A percentile compares a stretch with the other conserved stretches of the same genome.
Conservation (phyloP, 441 rosid species). For the Syzygium malaccense region DNA sequence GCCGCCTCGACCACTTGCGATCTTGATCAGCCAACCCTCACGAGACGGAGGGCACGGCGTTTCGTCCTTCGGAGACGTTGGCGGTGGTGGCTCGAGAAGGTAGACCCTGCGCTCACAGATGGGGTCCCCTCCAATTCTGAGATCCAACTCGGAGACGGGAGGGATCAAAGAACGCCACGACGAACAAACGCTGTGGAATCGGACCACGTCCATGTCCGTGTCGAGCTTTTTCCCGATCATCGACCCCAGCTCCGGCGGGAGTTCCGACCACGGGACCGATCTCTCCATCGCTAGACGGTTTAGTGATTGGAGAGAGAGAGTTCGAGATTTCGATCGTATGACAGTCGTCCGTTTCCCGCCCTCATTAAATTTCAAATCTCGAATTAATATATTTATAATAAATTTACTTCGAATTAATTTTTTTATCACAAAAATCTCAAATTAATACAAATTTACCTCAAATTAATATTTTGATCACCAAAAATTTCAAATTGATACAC, state of each 20-base stretch:
- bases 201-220: background rate
- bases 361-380: too few relatives aligned
- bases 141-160: background rate
- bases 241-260: background rate
- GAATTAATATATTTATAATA: too few relatives aligned
- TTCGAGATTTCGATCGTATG: background rate
- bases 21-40: slow-evolving; percentile 18
- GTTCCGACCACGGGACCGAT: background rate
- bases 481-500: too few relatives aligned
- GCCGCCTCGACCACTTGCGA: background rate
- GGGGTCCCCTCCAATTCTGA: background rate
- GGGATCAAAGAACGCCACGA: background rate
- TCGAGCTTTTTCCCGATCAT: background rate
- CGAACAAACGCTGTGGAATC: background rate
- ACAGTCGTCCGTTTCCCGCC: background rate
- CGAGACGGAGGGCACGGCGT: background rate
- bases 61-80: background rate
- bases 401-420: too few relatives aligned
- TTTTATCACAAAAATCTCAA: too few relatives aligned
- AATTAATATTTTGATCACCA: too few relatives aligned
- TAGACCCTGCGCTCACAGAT: background rate
- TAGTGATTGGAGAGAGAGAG: rapidly evolving
- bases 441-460: too few relatives aligned
- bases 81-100: background rate
- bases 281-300: background rate